These are phyloP conservation scores for Ogataea salicorniae DNA, from an alignment of 805 yeast genomes.

Conservation along the genomic window DNA sequence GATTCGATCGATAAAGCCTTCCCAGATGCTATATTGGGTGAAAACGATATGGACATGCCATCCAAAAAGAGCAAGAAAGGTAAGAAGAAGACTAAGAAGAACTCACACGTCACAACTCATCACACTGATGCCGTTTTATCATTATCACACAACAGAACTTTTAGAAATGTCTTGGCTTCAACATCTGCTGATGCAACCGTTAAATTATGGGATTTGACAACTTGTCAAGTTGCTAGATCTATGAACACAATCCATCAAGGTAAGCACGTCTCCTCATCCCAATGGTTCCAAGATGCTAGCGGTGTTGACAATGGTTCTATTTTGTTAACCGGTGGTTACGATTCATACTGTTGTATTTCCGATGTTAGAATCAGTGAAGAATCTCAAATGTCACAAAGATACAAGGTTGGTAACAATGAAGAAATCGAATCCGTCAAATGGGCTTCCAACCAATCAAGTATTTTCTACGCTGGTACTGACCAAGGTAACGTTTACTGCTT, in stretches of 20 bases:
- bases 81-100: conserved; percentile 44
- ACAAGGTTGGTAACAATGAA: conserved; percentile 51
- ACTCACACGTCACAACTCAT: conserved; percentile 58
- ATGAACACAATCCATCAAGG: conserved; percentile 65
- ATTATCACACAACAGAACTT: conserved; percentile 72
- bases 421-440: conserved; percentile 83
- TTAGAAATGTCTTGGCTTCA: conserved; percentile 83
- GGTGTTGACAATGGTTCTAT: conserved; percentile 49
- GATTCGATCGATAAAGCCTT: conserved; percentile 90
- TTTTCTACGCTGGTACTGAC: conserved; percentile 86
- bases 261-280: conserved; percentile 77
- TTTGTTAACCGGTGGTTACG: conserved; percentile 90
- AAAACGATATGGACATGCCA: conserved; percentile 43
- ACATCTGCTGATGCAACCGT: conserved; percentile 95
- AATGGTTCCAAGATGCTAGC: conserved; percentile 63
- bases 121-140: conserved; percentile 95
- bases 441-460: conserved; percentile 46
- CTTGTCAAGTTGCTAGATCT: conserved; percentile 73
- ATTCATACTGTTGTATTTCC: conserved; percentile 70
- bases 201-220: conserved; percentile 88
- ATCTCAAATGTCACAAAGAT: conserved; percentile 53
- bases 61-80: conserved; percentile 43
- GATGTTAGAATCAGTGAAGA: conserved; percentile 78
- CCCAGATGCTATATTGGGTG: conserved; percentile 92
- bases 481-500: conserved; percentile 83